Percentiles rank a stretch among this genome's conserved stretches.
Evolutionary conservation across 495 filamentous ascomycete genomes (phyloP).

Genomic region (Beverwykella pulmonaria): DNA sequence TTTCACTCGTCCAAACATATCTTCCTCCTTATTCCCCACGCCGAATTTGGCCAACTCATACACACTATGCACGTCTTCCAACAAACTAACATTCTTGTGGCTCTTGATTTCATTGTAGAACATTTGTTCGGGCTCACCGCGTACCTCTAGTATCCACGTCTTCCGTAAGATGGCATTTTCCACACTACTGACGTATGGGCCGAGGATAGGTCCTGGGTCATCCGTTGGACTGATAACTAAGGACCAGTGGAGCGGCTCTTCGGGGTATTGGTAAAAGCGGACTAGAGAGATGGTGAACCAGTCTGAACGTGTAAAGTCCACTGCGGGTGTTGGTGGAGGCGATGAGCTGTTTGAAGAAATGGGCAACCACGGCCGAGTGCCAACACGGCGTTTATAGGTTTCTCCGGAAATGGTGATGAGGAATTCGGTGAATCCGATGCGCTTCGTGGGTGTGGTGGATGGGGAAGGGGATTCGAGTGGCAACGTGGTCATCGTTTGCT

Average conservation of each 20-base stretch:
- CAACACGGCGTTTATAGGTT: background rate
- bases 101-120: background rate
- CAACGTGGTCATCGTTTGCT: background rate
- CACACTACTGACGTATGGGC: background rate
- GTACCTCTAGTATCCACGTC: background rate
- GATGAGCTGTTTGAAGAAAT: background rate
- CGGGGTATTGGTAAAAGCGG: background rate
- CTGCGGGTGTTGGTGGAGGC: background rate
- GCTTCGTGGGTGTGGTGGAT: background rate
- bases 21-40: background rate
- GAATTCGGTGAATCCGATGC: constrained; percentile 3
- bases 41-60: background rate
- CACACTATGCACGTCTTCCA: background rate
- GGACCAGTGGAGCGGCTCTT: background rate
- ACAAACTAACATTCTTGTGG: background rate
- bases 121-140: background rate
- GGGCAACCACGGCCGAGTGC: background rate
- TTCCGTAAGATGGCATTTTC: background rate
- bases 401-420: background rate
- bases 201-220: background rate
- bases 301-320: background rate
- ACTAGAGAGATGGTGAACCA: background rate
- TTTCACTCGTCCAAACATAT: background rate
- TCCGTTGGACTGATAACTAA: background rate
- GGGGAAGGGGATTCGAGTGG: background rate